Evolutionary conservation across 768 basidiomycete genomes (phyloP).

Genomic region (Agaricus blazei): DNA sequence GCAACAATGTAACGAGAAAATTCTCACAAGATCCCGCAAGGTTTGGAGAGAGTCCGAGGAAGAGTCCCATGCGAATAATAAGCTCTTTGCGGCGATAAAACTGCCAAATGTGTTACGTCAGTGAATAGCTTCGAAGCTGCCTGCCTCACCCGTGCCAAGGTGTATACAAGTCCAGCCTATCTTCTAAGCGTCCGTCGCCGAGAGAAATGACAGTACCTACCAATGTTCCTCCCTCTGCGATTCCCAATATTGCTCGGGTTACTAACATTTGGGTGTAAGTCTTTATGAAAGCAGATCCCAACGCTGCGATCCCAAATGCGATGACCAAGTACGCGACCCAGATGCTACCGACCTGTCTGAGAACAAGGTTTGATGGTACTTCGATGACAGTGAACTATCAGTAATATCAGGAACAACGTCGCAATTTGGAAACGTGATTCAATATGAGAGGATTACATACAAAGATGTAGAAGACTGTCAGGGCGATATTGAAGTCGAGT

Average conservation of each 20-base stretch:
- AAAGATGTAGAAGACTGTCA: slow-evolving; percentile 37
- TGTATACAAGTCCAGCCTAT: slow-evolving; percentile 35
- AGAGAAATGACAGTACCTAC: slow-evolving; percentile 17
- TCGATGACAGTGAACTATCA: slow-evolving; percentile 31
- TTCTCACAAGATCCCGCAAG: slow-evolving; percentile 31
- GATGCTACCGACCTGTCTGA: slow-evolving; percentile 35
- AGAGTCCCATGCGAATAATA: slow-evolving; percentile 30
- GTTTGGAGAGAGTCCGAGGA: slow-evolving; percentile 27
- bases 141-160: slow-evolving; percentile 29
- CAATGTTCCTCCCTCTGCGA: slow-evolving; percentile 38
- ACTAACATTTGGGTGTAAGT: slow-evolving; percentile 28
- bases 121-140: too few relatives aligned
- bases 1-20: neutral
- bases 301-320: slow-evolving; percentile 30
- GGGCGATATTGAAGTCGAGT: slow-evolving; percentile 34
- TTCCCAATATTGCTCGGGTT: slow-evolving; percentile 34
- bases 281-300: slow-evolving; percentile 34
- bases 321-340: slow-evolving; percentile 34
- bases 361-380: slow-evolving; percentile 36
- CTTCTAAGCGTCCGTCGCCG: neutral
- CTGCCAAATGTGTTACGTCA: slow-evolving; percentile 10
- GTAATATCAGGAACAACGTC: neutral
- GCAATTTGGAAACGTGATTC: neutral
- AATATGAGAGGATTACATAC: slow-evolving; percentile 15
- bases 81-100: slow-evolving; percentile 32